Base-by-base conservation (phyloP, 2,329 filamentous ascomycete species). In the Aspergillus ochraceus region DNA sequence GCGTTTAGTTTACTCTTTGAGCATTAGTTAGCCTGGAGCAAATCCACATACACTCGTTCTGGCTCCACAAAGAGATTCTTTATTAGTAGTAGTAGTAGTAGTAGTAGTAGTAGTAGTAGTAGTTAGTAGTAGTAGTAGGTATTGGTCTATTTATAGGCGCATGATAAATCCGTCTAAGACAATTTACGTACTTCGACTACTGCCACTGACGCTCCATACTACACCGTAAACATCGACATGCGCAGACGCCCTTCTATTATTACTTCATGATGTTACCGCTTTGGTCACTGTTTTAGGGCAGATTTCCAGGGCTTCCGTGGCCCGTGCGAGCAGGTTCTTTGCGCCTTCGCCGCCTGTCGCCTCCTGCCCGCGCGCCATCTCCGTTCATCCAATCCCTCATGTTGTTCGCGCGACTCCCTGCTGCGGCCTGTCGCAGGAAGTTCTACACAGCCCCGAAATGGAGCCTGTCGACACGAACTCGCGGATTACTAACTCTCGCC, bases 401-500 rank as follows among this genome's bases (percentile, higher is more conserved):
- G 73, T 64, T 73, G 24, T 65, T 55, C 24, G 51, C 58, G 59
- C 66, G 62, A 55, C 47, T 54, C n/a, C 24, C 66, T 32, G 54
- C 57, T 51, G 57, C 61, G 46, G 56, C 56, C 12, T 59, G 70
- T 52, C 69, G 69, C 55, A 70, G 60, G 53, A 64, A 61, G 9
- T 32, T 64, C 46, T 54, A 42, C 24, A 46, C 45, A 14, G 49
- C 58, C 52, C 55, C 59, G 3, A 65, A 51, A 54, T 55, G 49
- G 14, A 30, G 52, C 19, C 30, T 39, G 17, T 6, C 49, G 54
- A 26, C 45, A 45, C 42, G 30, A 20, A 49, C 62, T n/a, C 67
- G 73, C n/a, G 66, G 70, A 17, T 63, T 80, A 47, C 68, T 80
- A 30, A 81, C 79, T 3, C 74, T 81, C 45, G 79, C 79, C 19